Percentiles rank a stretch among this genome's conserved stretches.
Conservation (phyloP, 305 asterid species). For the Fraxinus greggii region DNA sequence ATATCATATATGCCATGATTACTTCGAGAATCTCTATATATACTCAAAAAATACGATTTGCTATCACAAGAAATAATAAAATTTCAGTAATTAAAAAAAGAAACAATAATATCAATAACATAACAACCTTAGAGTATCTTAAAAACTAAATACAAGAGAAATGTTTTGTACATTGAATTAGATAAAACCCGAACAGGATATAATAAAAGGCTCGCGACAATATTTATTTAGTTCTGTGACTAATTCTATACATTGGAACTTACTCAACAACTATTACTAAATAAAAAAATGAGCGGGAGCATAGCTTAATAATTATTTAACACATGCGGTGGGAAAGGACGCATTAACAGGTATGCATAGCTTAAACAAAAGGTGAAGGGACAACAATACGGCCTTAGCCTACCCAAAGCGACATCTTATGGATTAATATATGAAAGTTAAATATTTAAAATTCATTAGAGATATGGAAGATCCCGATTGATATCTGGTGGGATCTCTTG, state of each 20-base stretch:
- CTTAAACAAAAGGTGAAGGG: slow-evolving; percentile 16
- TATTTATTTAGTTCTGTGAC: too few species aligned
- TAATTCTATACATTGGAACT: too few species aligned
- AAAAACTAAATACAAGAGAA: too few species aligned
- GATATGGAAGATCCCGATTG: slow-evolving; percentile 30
- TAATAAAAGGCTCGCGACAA: too few species aligned
- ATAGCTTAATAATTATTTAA: slow-evolving; percentile 8
- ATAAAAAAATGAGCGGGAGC: too few species aligned
- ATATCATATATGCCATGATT: background rate
- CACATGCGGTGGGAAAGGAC: background rate
- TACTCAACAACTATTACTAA: too few species aligned
- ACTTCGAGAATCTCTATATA: background rate
- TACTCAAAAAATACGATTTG: background rate
- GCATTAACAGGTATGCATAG: slow-evolving; percentile 15
- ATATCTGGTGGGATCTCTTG: slow-evolving; percentile 20
- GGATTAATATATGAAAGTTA: slow-evolving; percentile 18
- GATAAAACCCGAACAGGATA: too few species aligned
- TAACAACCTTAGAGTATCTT: too few species aligned
- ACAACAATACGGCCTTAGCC: slow-evolving; percentile 23
- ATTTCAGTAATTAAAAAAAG: too few species aligned
- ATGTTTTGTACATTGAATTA: too few species aligned
- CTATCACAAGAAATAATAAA: too few species aligned
- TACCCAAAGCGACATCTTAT: slow-evolving; percentile 32
- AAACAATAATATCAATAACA: too few species aligned
- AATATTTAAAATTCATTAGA: slow-evolving; percentile 29